A percentile compares a stretch with the other conserved stretches of the same genome.
These are phyloP conservation scores for Cryptococcus sp. DNA, from an alignment of 1,284 basidiomycete genomes.

Conservation along the genomic window DNA sequence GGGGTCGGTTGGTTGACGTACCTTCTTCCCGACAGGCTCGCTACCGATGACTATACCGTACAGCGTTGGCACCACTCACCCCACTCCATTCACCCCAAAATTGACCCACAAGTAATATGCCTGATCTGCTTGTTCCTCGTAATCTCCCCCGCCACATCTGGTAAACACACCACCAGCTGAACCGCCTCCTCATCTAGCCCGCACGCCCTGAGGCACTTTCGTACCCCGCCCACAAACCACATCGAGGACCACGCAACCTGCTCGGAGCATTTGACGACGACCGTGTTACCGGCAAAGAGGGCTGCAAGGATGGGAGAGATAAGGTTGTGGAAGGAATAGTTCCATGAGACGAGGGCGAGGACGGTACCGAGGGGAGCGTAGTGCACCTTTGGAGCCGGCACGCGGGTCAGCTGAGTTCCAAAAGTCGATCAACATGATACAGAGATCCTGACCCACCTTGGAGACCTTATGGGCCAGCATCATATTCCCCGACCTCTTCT, in stretches of 20 bases:
- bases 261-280: constrained; percentile 91
- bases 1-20: constrained; percentile 39
- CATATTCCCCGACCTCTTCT: constrained; percentile 67
- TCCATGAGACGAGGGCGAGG: constrained; percentile 84
- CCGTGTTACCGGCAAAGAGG: constrained; percentile 83
- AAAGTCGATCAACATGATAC: background rate
- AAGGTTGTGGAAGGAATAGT: constrained; percentile 74
- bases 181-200: constrained; percentile 78
- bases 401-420: background rate
- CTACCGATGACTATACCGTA: constrained; percentile 73
- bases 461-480: constrained; percentile 78
- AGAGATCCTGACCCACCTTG: constrained; percentile 30
- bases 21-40: constrained; percentile 80
- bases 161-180: constrained; percentile 83
- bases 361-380: constrained; percentile 94
- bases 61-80: background rate
- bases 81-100: background rate
- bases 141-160: constrained; percentile 75
- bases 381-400: constrained; percentile 61
- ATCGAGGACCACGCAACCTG: constrained; percentile 81
- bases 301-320: constrained; percentile 89
- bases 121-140: constrained; percentile 76
- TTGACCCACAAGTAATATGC: constrained; percentile 55
- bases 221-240: constrained; percentile 76
- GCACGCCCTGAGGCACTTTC: constrained; percentile 67